Evolutionary conservation across 2,329 filamentous ascomycete genomes (phyloP), one percentile per base, ranked within the genome.

Genomic region (Hypoxylon rubiginosum): DNA sequence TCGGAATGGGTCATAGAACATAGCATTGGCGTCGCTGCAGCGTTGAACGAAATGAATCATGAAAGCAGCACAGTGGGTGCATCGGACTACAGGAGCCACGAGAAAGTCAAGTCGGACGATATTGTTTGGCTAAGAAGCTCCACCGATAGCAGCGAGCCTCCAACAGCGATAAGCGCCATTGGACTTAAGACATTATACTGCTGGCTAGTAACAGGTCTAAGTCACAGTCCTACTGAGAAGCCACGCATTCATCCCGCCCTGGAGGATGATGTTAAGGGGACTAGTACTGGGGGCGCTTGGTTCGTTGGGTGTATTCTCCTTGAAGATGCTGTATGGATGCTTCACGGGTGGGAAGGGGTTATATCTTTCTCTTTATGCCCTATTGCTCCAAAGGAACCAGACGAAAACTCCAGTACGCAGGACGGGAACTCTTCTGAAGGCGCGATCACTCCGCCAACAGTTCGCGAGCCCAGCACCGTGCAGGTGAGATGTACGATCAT

Each of bases 291-390:
- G 34, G 65, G 64, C 24, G 43, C 64, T 10, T 64, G 65, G 65
- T 58, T 61, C 8, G 43, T 67, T 11, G 61, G 65, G 10, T 67
- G 65, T 19, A 43, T 67, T 11, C 32, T 62, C 3, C 53, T 67
- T 11, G 61, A 67, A 43, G 21, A 34, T 15, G 13, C 45, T 19
- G 48, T 52, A 13, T 66, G 62, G 66, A 48, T 68, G 41, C 34
- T 62, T 55, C 32, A 21, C 11, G 66, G 62, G 7, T 63, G 63
- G 58, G 58, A 66, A 52, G 63, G 54, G n/a, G 50, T 59, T 28
- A 21, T 11, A 24, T 61, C 52, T 58, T 64, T 67, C 17, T 41
- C 65, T 15, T 21, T 48, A 13, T 60, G 56, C 51, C 61, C 57
- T 32, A 46, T 46, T 9, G 10, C 28, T 13, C n/a, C 32, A 11